Conservation (phyloP, 306 rosid genomes). For the Dalbergia cochinchinensis region DNA sequence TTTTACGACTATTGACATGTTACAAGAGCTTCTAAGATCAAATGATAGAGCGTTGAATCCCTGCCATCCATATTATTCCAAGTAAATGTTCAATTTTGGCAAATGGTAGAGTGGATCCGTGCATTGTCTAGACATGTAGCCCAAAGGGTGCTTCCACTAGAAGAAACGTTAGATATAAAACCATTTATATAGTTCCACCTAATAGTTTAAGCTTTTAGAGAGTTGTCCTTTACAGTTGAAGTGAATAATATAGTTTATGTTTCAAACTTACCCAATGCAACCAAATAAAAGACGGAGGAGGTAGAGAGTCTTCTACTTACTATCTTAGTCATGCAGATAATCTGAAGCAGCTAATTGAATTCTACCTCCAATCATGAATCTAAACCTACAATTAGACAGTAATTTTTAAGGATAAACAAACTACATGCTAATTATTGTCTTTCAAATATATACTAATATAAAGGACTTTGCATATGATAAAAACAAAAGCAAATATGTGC, state of each 20-base stretch:
- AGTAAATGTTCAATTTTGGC: no score
- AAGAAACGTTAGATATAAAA: no score
- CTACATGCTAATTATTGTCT: neutral
- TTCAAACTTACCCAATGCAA: conserved; percentile 6
- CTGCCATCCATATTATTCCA: no score
- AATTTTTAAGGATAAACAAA: conserved; percentile 25
- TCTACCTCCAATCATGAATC: conserved; percentile 17
- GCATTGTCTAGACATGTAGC: no score
- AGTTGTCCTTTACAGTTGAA: no score
- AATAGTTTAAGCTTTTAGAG: no score
- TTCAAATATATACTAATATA: conserved; percentile 6
- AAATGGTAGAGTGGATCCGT: no score
- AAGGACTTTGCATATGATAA: conserved; percentile 17
- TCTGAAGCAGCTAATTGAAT: conserved; percentile 27
- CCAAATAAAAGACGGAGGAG: neutral
- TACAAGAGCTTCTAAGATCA: no score
- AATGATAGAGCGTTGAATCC: no score
- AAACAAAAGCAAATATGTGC: neutral
- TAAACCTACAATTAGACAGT: conserved; percentile 38
- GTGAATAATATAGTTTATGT: neutral
- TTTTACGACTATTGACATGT: no score
- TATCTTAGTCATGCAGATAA: conserved; percentile 13
- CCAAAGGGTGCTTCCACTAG: no score
- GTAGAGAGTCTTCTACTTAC: conserved; percentile 17
- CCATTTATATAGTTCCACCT: no score